Evolutionary conservation across 257 asterid genomes (phyloP).

Genomic region (Ballota nigra): DNA sequence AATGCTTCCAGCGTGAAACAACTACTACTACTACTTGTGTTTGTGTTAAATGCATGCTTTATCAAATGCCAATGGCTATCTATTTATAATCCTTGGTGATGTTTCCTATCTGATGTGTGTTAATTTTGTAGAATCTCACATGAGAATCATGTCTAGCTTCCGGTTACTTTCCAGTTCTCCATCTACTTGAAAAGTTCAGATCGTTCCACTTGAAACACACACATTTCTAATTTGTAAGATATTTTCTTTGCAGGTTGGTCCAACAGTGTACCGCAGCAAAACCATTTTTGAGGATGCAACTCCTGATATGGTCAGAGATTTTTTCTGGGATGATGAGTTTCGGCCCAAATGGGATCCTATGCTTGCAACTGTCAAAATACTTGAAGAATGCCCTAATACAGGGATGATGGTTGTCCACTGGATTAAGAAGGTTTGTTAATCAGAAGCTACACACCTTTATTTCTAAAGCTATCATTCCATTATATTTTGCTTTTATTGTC

Average conservation of each 20-base stretch:
- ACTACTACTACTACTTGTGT: neutral
- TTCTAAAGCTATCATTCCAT: neutral
- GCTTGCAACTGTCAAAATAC: constrained; percentile 67
- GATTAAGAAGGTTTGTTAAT: constrained; percentile 74
- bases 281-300: constrained; percentile 89
- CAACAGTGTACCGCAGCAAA: constrained; percentile 64
- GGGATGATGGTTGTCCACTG: constrained; percentile 83
- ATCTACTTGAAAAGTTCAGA: neutral
- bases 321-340: constrained; percentile 96
- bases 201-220: neutral
- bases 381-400: constrained; percentile 60
- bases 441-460: neutral
- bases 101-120: neutral
- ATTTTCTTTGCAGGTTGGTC: constrained; percentile 56
- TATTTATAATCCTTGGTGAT: neutral
- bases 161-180: constrained; percentile 7
- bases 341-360: constrained; percentile 90
- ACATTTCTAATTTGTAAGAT: constrained; percentile 1
- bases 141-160: neutral
- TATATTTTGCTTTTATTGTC: constrained; percentile 11
- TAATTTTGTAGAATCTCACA: neutral
- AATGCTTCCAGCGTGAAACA: constrained; percentile 27
- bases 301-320: constrained; percentile 82
- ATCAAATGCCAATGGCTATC: neutral
- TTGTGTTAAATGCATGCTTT: neutral